These are phyloP conservation scores for Fragilaria radians DNA, from an alignment of 108 stramenopile genomes.

Conservation along the genomic window DNA sequence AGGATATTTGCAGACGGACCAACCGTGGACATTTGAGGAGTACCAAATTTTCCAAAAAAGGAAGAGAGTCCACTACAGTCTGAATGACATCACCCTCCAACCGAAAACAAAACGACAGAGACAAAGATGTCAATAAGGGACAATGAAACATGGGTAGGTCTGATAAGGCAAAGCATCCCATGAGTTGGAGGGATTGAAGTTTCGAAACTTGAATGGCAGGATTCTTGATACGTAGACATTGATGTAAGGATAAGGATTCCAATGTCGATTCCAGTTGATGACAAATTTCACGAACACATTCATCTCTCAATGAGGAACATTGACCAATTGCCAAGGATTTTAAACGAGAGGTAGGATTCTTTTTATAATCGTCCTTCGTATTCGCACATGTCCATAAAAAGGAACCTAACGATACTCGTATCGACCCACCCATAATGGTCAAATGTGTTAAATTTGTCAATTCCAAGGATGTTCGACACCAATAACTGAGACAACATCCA, in stretches of 20 bases:
- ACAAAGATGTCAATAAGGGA: conserved; percentile 2
- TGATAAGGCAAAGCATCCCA: conserved; percentile 9
- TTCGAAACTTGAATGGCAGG: conserved; percentile 3
- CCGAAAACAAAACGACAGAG: conserved; percentile 12
- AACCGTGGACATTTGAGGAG: conserved; percentile 11
- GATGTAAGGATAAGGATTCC: conserved; percentile 1
- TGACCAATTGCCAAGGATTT: conserved; percentile 3
- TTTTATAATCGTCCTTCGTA: too few species aligned
- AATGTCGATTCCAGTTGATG: background rate
- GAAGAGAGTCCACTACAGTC: background rate
- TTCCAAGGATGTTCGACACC: conserved; percentile 9
- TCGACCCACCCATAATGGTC: conserved; percentile 1
- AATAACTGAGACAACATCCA: conserved; percentile 9
- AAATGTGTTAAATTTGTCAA: conserved; percentile 1
- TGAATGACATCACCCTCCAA: conserved; percentile 8
- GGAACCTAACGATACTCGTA: background rate
- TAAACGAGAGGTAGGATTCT: too few species aligned
- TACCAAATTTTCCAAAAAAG: conserved; percentile 4
- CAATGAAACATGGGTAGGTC: conserved; percentile 9
- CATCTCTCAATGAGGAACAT: conserved; percentile 14
- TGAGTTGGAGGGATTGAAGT: conserved; percentile 7
- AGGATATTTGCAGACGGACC: conserved; percentile 3
- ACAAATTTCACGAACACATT: background rate
- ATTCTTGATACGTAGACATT: conserved; percentile 2
- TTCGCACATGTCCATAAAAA: background rate